A percentile compares a stretch with the other conserved stretches of the same genome.
Conservation (phyloP, 1,284 basidiomycete species). For the Rhodotorula sp. region DNA sequence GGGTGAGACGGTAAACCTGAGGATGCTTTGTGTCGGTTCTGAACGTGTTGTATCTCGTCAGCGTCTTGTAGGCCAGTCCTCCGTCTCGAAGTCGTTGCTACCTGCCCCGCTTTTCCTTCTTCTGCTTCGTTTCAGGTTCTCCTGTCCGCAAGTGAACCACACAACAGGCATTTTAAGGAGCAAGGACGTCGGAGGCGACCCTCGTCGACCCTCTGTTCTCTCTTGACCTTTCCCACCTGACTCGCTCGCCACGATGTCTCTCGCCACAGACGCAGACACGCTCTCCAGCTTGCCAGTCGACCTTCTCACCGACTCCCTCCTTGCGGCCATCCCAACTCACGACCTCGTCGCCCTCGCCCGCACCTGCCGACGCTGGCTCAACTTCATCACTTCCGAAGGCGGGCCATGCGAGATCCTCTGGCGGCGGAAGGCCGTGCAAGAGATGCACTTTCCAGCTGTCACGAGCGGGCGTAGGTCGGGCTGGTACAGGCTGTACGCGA, state of each 20-base stretch:
- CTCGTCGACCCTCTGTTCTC: not conserved
- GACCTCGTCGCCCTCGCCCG: constrained; percentile 7
- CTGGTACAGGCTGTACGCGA: constrained; percentile 16
- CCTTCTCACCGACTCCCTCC: constrained; percentile 20
- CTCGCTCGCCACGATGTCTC: not conserved
- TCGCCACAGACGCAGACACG: not conserved
- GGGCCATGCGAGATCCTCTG: constrained; percentile 28
- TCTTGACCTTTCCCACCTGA: not conserved
- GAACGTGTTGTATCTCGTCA: too few species aligned
- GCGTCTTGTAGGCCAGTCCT: too few species aligned
- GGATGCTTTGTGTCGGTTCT: too few species aligned
- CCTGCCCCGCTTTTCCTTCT: too few species aligned
- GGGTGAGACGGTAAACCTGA: not conserved
- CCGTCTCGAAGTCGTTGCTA: too few species aligned
- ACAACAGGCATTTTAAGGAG: too few species aligned
- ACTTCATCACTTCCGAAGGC: constrained; percentile 9
- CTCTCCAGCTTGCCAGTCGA: constrained; percentile 26
- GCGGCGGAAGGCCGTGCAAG: constrained; percentile 8
- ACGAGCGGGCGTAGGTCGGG: constrained; percentile 22
- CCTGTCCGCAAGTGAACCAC: too few species aligned
- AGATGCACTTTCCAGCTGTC: constrained; percentile 27
- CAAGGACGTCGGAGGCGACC: too few species aligned
- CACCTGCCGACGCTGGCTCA: constrained; percentile 9
- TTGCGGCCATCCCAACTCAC: constrained; percentile 11
- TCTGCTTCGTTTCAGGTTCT: too few species aligned